Conservation (phyloP, 768 basidiomycete genomes). For the Wakefieldia striispora region DNA sequence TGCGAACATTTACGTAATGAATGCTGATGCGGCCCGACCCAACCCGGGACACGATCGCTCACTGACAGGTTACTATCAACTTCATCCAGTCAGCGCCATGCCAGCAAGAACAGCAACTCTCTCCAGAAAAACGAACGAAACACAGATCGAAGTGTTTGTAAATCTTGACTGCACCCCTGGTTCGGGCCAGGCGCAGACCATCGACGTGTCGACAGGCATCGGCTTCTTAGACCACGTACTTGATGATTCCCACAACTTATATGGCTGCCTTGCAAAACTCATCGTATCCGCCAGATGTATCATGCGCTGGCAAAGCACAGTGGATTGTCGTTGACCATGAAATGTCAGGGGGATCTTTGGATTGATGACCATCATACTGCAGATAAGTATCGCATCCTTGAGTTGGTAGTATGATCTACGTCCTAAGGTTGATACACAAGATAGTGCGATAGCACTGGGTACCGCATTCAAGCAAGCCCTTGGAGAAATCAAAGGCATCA, state of each 20-base stretch:
- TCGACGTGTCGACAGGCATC: constrained; percentile 89
- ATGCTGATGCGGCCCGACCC: too few relatives aligned
- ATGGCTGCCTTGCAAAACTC: background rate
- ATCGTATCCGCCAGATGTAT: constrained; percentile 71
- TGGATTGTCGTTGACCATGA: constrained; percentile 87
- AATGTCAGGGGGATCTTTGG: constrained; percentile 93
- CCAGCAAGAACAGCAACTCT: constrained; percentile 61
- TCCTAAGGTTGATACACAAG: constrained; percentile 51
- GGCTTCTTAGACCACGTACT: constrained; percentile 96
- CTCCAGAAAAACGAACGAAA: constrained; percentile 88
- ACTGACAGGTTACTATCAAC: too few relatives aligned
- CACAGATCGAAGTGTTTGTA: constrained; percentile 78
- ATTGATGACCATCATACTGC: constrained; percentile 99
- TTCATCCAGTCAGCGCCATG: constrained; percentile 23
- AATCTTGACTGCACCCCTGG: constrained; percentile 79
- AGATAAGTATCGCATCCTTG: constrained; percentile 64
- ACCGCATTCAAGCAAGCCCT: constrained; percentile 93
- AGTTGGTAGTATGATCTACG: constrained; percentile 19
- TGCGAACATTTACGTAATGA: too few relatives aligned
- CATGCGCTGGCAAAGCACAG: constrained; percentile 96
- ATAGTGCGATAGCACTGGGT: constrained; percentile 83
- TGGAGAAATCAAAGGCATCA: constrained; percentile 92
- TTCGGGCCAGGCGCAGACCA: constrained; percentile 60
- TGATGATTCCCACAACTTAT: constrained; percentile 33
- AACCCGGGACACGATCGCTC: too few relatives aligned